Conservation (phyloP, 257 asterid genomes). For the Petunia axillaris region DNA sequence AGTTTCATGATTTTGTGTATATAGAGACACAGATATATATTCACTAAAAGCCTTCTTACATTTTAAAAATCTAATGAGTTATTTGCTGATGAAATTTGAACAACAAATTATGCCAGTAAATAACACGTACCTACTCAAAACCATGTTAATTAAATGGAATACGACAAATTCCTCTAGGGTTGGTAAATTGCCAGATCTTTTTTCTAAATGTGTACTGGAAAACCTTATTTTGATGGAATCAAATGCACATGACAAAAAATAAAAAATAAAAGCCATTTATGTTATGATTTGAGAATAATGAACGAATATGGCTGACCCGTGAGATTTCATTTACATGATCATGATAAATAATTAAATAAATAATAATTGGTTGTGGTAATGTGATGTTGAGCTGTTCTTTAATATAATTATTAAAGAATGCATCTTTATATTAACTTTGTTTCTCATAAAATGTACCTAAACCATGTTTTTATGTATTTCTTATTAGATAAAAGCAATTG, state of each 20-base stretch:
- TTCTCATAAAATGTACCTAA: background rate
- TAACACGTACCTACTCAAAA: background rate
- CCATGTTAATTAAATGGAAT: background rate
- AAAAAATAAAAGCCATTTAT: background rate
- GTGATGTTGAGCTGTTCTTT: background rate
- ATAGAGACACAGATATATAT: too few relatives aligned
- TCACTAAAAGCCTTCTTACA: too few relatives aligned
- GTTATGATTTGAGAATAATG: conserved; percentile 9
- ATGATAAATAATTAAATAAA: background rate
- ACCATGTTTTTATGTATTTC: background rate
- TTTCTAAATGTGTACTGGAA: background rate
- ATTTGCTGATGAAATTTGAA: too few relatives aligned
- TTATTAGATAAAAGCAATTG: background rate
- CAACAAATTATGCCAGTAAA: background rate
- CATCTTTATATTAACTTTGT: background rate
- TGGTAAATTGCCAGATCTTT: background rate
- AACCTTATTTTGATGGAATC: background rate
- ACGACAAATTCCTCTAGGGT: background rate
- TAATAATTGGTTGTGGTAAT: background rate
- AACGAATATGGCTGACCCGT: background rate
- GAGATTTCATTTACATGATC: conserved; percentile 15
- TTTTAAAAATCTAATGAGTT: too few relatives aligned
- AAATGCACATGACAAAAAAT: conserved; percentile 17
- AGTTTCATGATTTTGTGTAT: too few relatives aligned
- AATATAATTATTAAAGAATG: background rate